Evolutionary conservation across 176 grass and related monocot genomes (phyloP).

Genomic region (Phyllostachys edulis): DNA sequence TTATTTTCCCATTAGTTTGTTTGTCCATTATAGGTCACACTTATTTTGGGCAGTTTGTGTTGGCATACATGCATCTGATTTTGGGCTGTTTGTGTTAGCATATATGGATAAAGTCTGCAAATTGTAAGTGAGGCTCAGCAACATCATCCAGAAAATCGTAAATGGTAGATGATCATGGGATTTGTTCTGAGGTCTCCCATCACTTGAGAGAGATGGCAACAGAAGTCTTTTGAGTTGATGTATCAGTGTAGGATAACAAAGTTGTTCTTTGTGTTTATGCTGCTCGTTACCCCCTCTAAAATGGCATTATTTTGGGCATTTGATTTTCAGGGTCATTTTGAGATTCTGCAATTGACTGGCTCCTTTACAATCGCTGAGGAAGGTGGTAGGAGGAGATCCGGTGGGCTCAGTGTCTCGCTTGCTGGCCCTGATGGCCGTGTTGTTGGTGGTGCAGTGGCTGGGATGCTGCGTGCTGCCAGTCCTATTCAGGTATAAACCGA

Average conservation of each 20-base stretch:
- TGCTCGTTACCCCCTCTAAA: not conserved
- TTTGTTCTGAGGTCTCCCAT: not conserved
- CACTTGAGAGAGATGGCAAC: not conserved
- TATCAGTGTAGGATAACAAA: not conserved
- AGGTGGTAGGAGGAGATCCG: slow-evolving; percentile 66
- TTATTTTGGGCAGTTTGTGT: not conserved
- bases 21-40: not conserved
- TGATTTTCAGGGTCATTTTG: slow-evolving; percentile 67
- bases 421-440: slow-evolving; percentile 90
- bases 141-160: not conserved
- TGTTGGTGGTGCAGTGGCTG: slow-evolving; percentile 77
- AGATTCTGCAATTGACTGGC: slow-evolving; percentile 88
- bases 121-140: not conserved
- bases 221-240: not conserved
- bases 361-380: slow-evolving; percentile 86
- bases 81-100: not conserved
- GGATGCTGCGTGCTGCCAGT: slow-evolving; percentile 75
- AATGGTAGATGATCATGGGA: not conserved
- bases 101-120: not conserved
- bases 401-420: slow-evolving; percentile 86
- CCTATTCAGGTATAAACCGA: slow-evolving; percentile 72
- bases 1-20: not conserved
- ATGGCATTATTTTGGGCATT: not conserved
- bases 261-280: not conserved
- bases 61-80: not conserved